These are phyloP conservation scores for Bidens hawaiensis DNA, from an alignment of 140 eudicot species.

Conservation along the genomic window DNA sequence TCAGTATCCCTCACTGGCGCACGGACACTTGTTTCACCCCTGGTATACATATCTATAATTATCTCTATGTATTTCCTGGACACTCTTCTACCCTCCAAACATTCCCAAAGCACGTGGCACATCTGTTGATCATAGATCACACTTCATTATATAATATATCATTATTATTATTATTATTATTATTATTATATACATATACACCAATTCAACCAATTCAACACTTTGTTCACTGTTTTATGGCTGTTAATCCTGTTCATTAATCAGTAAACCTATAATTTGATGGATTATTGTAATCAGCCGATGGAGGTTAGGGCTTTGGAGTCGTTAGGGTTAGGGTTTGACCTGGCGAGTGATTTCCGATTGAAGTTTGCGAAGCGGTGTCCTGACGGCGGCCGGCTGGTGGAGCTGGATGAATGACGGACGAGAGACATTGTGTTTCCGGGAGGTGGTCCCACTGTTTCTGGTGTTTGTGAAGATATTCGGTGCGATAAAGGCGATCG, in stretches of 20 bases:
- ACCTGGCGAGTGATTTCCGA: constrained; percentile 83
- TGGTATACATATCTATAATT: no score
- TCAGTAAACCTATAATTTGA: not conserved
- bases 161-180: no score
- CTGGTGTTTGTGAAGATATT: constrained; percentile 57
- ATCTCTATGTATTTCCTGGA: no score
- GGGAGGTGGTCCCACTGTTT: constrained; percentile 36
- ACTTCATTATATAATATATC: no score
- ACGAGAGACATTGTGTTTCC: constrained; percentile 69
- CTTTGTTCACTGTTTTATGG: no score
- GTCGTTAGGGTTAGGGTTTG: constrained; percentile 82
- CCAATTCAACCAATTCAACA: no score
- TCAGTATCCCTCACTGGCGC: no score
- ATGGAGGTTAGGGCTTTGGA: constrained; percentile 55
- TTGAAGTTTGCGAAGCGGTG: constrained; percentile 62
- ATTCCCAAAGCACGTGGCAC: no score
- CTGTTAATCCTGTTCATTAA: not conserved
- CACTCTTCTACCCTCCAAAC: no score
- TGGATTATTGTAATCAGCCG: constrained; percentile 33
- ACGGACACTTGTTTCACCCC: no score
- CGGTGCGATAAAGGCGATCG: constrained; percentile 91
- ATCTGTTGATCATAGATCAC: no score
- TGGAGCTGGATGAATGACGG: constrained; percentile 49
- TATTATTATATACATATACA: no score
- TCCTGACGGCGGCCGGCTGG: constrained; percentile 60